A percentile compares a stretch with the other conserved stretches of the same genome.
phyloP scores from a whole-genome alignment of 1,284 basidiomycete genomes.

The Tausonia pullulans region DNA sequence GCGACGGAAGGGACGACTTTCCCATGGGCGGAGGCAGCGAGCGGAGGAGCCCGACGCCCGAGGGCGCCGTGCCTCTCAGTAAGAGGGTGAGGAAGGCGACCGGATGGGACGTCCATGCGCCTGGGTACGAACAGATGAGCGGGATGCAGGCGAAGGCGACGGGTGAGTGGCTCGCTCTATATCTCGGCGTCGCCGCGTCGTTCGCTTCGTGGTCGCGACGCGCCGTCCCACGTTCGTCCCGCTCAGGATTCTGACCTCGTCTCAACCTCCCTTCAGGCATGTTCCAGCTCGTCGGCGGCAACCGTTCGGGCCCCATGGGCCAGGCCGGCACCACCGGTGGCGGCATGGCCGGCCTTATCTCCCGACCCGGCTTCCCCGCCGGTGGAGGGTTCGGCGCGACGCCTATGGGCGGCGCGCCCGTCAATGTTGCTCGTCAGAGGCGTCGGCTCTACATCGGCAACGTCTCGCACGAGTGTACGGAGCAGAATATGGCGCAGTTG shows the following conservation, averaged over 20 bases:
- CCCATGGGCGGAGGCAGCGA: slow-evolving; percentile 56
- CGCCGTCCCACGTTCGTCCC: not conserved
- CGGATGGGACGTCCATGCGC: slow-evolving; percentile 91
- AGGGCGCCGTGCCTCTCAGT: slow-evolving; percentile 66
- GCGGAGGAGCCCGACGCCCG: slow-evolving; percentile 79
- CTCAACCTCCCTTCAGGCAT: slow-evolving; percentile 45
- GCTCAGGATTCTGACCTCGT: not conserved
- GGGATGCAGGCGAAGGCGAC: slow-evolving; percentile 96
- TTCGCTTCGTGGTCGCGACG: not conserved
- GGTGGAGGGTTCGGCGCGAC: slow-evolving; percentile 32
- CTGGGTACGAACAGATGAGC: slow-evolving; percentile 87
- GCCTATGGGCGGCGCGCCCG: slow-evolving; percentile 22
- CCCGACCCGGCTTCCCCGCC: slow-evolving; percentile 28
- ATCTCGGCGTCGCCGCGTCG: not conserved
- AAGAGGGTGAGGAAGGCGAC: slow-evolving; percentile 77
- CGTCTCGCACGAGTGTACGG: slow-evolving; percentile 83
- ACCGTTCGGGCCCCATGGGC: slow-evolving; percentile 51
- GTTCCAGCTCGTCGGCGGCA: slow-evolving; percentile 85
- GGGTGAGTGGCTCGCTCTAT: slow-evolving; percentile 42
- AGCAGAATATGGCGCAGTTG: slow-evolving; percentile 77
- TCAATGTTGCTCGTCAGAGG: slow-evolving; percentile 54
- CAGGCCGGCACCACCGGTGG: not conserved
- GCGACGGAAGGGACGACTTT: slow-evolving; percentile 32
- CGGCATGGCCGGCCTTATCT: slow-evolving; percentile 15
- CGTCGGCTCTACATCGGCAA: slow-evolving; percentile 92